These are phyloP conservation scores for Hygrophoropsis aurantiaca DNA, from an alignment of 768 basidiomycete genomes.

Conservation along the genomic window DNA sequence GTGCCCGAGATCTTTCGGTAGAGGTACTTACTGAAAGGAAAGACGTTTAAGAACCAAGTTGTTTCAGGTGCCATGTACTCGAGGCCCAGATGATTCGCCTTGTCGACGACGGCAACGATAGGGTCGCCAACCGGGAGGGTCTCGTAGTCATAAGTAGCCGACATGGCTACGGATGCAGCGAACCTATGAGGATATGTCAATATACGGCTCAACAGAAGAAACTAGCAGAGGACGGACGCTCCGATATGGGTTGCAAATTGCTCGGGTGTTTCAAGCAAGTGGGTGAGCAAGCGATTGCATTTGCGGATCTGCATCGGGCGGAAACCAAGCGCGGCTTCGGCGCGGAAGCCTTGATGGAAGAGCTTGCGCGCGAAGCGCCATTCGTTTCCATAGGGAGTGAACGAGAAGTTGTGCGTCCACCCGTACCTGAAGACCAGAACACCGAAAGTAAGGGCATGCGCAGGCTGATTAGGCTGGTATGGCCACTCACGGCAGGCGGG, in stretches of 20 bases:
- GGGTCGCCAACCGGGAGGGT: background rate
- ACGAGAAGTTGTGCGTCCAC: slow-evolving; percentile 18
- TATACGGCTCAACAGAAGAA: too few species aligned
- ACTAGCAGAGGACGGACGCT: slow-evolving; percentile 35
- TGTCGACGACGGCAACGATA: background rate
- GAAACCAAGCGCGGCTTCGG: slow-evolving; percentile 22
- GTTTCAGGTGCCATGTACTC: slow-evolving; percentile 2
- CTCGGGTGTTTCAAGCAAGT: slow-evolving; percentile 32
- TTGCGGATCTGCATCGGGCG: slow-evolving; percentile 29
- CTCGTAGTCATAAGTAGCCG: slow-evolving; percentile 1
- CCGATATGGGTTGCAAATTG: slow-evolving; percentile 32
- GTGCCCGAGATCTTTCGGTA: background rate
- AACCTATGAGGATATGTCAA: too few species aligned
- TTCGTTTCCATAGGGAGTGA: slow-evolving; percentile 30
- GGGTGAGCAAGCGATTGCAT: slow-evolving; percentile 28
- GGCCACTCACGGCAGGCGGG: background rate
- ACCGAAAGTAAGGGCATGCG: background rate
- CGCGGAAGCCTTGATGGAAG: slow-evolving; percentile 25
- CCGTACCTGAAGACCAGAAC: slow-evolving; percentile 17
- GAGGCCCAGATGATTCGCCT: background rate
- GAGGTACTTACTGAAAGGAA: slow-evolving; percentile 16
- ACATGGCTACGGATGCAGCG: slow-evolving; percentile 4
- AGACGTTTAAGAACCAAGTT: slow-evolving; percentile 1
- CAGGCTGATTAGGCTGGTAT: background rate
- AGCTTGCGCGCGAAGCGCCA: slow-evolving; percentile 33